Evolutionary conservation across 306 rosid species (phyloP).

Genomic region (Rosa rugosa): DNA sequence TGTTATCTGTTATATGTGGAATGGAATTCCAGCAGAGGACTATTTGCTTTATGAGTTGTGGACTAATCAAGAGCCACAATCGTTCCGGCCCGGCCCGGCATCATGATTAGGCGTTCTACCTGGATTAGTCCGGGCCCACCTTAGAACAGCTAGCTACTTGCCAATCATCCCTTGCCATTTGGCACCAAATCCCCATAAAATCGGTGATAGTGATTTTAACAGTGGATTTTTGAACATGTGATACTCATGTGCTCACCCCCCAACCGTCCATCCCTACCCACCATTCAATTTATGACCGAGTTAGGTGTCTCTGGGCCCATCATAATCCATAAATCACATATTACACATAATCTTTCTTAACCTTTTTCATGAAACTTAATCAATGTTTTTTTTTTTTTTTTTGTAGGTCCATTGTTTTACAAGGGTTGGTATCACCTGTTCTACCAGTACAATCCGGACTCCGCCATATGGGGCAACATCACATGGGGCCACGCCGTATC

Average conservation of each 20-base stretch:
- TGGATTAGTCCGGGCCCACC: background rate
- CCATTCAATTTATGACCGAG: background rate
- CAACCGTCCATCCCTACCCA: background rate
- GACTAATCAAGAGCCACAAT: slow-evolving; percentile 13
- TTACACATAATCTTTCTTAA: background rate
- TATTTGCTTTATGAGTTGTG: slow-evolving; percentile 5
- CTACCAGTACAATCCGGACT: slow-evolving; percentile 83
- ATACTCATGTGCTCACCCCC: background rate
- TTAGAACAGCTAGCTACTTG: no score
- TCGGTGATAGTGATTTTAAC: background rate
- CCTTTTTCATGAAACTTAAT: background rate
- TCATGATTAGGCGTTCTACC: background rate
- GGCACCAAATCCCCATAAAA: background rate
- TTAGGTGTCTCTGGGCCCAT: background rate
- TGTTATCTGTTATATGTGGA: background rate
- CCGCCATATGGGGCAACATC: slow-evolving; percentile 86
- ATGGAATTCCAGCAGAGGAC: background rate
- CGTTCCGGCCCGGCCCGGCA: background rate
- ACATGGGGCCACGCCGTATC: slow-evolving; percentile 92
- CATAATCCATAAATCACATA: background rate
- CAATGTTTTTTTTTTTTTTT: background rate
- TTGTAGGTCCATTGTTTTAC: slow-evolving; percentile 67
- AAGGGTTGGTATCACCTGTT: slow-evolving; percentile 85
- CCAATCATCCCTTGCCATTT: background rate
- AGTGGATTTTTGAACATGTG: background rate